Evolutionary conservation across 129 eudicot species (phyloP).

Genomic region (Helichrysum umbraculigerum): DNA sequence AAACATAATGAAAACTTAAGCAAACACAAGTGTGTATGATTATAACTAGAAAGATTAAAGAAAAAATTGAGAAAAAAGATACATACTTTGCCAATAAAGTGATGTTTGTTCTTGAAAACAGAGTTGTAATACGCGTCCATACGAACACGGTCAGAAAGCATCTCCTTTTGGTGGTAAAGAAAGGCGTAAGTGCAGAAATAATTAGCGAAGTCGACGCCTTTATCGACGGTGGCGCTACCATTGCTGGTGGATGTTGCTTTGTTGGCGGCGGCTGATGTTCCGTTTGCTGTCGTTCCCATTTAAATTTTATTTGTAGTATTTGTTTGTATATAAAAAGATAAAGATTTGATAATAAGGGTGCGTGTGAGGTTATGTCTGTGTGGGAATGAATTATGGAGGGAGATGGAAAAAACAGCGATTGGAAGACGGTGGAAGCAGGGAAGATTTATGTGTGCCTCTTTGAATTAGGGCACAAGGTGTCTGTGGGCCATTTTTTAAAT

Average conservation of each 20-base stretch:
- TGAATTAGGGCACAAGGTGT: slow-evolving; percentile 33
- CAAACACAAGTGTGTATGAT: background rate
- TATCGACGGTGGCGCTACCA: slow-evolving; percentile 56
- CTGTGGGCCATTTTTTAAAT: background rate
- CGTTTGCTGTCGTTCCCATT: slow-evolving; percentile 2
- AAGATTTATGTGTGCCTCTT: background rate
- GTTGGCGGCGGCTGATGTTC: slow-evolving; percentile 1
- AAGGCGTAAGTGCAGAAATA: slow-evolving; percentile 97
- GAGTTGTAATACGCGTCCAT: slow-evolving; percentile 96
- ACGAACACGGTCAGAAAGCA: slow-evolving; percentile 94
- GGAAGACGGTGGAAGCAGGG: slow-evolving; percentile 19
- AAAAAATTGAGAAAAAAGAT: background rate
- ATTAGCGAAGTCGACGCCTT: slow-evolving; percentile 92
- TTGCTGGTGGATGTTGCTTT: slow-evolving; percentile 7
- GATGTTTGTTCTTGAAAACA: slow-evolving; percentile 21
- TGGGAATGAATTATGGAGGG: slow-evolving; percentile 15
- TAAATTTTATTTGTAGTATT: background rate
- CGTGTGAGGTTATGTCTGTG: background rate
- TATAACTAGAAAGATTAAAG: background rate
- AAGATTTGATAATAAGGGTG: background rate
- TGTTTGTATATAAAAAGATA: too few relatives aligned
- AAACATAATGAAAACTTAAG: background rate
- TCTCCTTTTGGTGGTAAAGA: slow-evolving; percentile 98
- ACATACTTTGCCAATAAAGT: background rate
- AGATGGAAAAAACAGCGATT: slow-evolving; percentile 28